A percentile compares a stretch with the other conserved stretches of the same genome.
Evolutionary conservation across 1,284 basidiomycete species (phyloP).

Genomic region (Schizophyllum commune): DNA sequence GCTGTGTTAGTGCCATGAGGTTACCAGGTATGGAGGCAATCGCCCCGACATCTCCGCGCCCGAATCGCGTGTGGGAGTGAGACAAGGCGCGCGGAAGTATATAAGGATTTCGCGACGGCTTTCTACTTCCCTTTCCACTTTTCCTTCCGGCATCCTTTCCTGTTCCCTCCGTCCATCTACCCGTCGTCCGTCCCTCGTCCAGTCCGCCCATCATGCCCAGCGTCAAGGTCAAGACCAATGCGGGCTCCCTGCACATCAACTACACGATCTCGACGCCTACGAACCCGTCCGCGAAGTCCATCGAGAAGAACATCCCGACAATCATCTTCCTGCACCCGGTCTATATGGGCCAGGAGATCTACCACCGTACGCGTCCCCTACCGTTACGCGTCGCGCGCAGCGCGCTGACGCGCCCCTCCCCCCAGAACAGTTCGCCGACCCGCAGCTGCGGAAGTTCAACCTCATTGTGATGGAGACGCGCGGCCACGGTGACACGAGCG

Average conservation of each 20-base stretch:
- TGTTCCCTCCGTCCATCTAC: background rate
- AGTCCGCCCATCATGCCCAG: conserved; percentile 21
- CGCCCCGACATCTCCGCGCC: background rate
- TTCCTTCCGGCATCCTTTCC: background rate
- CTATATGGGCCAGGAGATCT: conserved; percentile 24
- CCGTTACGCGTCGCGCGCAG: background rate
- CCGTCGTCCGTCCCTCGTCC: background rate
- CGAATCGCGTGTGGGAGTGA: background rate
- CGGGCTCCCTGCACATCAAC: conserved; percentile 23
- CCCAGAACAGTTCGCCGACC: conserved; percentile 27
- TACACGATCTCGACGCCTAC: conserved; percentile 31
- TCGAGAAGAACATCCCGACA: conserved; percentile 25
- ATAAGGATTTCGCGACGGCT: background rate
- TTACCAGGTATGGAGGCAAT: background rate
- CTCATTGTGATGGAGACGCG: conserved; percentile 27
- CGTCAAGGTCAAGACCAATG: conserved; percentile 22
- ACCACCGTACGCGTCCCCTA: conserved; percentile 22
- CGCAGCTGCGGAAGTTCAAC: conserved; percentile 26
- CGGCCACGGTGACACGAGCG: conserved; percentile 23
- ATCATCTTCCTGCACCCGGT: conserved; percentile 30
- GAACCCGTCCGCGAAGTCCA: conserved; percentile 18
- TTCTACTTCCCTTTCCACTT: background rate
- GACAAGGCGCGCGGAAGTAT: background rate
- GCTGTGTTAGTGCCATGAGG: background rate
- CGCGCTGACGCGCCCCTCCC: background rate